Percentiles rank a stretch among this genome's conserved stretches.
phyloP scores from a whole-genome alignment of 257 asterid genomes.

The Perilla frutescens region DNA sequence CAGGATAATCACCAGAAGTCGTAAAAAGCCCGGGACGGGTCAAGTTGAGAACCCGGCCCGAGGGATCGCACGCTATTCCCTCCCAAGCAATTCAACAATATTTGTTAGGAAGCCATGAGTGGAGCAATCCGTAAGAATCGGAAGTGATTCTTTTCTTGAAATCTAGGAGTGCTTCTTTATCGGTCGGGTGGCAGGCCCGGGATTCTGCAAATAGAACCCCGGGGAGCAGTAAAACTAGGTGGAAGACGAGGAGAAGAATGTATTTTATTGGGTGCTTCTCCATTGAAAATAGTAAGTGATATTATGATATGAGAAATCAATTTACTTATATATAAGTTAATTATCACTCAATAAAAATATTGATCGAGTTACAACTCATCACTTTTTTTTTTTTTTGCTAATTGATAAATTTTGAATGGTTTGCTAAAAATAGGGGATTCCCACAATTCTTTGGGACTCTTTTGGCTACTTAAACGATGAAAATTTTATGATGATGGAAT shows the following conservation, averaged over 20 bases:
- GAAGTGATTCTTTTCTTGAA: conserved; percentile 56
- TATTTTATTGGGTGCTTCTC: conserved; percentile 30
- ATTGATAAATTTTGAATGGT: no score
- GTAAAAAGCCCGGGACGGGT: conserved; percentile 54
- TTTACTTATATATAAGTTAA: no score
- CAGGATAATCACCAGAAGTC: conserved; percentile 37
- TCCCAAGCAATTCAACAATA: conserved; percentile 74
- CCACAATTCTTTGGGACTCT: neutral
- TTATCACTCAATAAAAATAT: no score
- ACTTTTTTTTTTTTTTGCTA: no score
- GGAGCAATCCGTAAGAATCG: conserved; percentile 55
- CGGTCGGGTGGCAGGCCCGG: conserved; percentile 56
- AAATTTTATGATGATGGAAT: neutral
- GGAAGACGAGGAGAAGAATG: conserved; percentile 33
- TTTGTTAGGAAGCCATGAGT: conserved; percentile 58
- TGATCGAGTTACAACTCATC: no score
- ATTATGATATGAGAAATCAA: no score
- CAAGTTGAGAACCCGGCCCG: conserved; percentile 57
- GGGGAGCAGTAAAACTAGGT: neutral
- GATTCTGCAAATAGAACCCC: neutral
- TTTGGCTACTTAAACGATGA: conserved; percentile 6
- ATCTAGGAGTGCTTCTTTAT: conserved; percentile 54
- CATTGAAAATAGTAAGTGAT: conserved; percentile 26
- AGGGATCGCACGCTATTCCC: conserved; percentile 55
- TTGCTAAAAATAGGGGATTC: neutral